Conservation (phyloP, 805 yeast species). For the Yarrowia keelungensis region DNA sequence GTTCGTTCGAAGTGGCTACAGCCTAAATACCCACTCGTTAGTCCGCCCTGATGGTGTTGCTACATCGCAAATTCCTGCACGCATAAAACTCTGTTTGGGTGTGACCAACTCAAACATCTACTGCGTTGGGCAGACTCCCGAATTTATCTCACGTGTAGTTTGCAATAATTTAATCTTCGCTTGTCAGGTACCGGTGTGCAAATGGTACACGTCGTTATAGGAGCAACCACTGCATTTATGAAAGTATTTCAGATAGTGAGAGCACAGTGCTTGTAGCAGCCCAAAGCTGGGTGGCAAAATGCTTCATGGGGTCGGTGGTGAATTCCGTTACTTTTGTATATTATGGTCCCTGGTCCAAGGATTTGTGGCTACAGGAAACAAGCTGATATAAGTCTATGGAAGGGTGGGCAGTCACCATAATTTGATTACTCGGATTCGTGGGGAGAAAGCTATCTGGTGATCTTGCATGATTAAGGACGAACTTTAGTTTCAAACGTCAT, state of each 20-base stretch:
- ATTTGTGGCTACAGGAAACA: too few relatives aligned
- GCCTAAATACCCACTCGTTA: neutral
- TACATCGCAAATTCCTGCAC: slow-evolving; percentile 36
- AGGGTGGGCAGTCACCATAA: neutral
- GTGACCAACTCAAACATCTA: slow-evolving; percentile 10
- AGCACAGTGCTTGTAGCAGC: too few relatives aligned
- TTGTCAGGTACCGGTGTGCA: neutral
- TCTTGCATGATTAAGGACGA: slow-evolving; percentile 14
- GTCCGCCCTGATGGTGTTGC: slow-evolving; percentile 18
- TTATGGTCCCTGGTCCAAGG: too few relatives aligned
- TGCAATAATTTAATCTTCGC: slow-evolving; percentile 8
- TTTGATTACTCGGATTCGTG: slow-evolving; percentile 17
- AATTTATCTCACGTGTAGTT: slow-evolving; percentile 13
- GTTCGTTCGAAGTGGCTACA: neutral
- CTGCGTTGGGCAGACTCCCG: slow-evolving; percentile 13
- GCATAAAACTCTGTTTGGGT: slow-evolving; percentile 11
- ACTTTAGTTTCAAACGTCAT: slow-evolving; percentile 12
- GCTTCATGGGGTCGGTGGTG: too few relatives aligned
- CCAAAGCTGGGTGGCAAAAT: too few relatives aligned
- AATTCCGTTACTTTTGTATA: too few relatives aligned
- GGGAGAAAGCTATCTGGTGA: slow-evolving; percentile 5
- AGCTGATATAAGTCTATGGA: too few relatives aligned
- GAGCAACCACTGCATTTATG: neutral
- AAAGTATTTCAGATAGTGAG: too few relatives aligned
- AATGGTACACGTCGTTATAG: neutral